Evolutionary conservation across 208 protist genomes (phyloP).

Genomic region (Acanthamoeba polyphaga): DNA sequence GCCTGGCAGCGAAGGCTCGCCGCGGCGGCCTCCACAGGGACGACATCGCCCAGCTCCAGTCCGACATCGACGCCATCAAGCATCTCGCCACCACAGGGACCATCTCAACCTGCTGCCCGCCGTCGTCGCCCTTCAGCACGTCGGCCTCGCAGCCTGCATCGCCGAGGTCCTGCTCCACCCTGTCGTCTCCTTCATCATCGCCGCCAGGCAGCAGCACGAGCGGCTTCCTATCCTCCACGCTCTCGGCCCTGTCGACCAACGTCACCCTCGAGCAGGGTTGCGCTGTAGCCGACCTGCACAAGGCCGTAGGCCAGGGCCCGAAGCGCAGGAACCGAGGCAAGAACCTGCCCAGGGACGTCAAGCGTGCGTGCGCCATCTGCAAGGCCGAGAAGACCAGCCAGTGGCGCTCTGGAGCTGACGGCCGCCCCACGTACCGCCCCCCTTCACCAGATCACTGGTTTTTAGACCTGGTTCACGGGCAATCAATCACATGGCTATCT

Average conservation of each 20-base stretch:
- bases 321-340: slow-evolving; percentile 28
- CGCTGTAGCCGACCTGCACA: background rate
- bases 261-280: too few species aligned
- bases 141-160: background rate
- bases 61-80: background rate
- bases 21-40: background rate
- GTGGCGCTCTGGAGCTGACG: slow-evolving; percentile 3
- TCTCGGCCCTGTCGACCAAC: background rate
- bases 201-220: too few species aligned
- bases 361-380: slow-evolving; percentile 35
- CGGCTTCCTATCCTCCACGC: background rate
- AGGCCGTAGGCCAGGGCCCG: background rate
- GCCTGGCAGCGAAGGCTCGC: background rate
- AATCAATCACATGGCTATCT: too few species aligned
- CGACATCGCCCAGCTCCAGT: background rate
- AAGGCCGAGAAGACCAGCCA: slow-evolving; percentile 55
- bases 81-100: background rate
- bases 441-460: too few species aligned
- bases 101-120: too few species aligned
- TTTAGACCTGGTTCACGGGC: too few species aligned
- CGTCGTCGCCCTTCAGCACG: background rate
- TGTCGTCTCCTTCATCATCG: background rate
- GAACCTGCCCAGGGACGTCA: slow-evolving; percentile 49
- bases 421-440: slow-evolving; percentile 4
- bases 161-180: background rate